Evolutionary conservation across 2,329 filamentous ascomycete genomes (phyloP), one percentile per base, ranked within the genome.

Genomic region (Zalaria obscura): DNA sequence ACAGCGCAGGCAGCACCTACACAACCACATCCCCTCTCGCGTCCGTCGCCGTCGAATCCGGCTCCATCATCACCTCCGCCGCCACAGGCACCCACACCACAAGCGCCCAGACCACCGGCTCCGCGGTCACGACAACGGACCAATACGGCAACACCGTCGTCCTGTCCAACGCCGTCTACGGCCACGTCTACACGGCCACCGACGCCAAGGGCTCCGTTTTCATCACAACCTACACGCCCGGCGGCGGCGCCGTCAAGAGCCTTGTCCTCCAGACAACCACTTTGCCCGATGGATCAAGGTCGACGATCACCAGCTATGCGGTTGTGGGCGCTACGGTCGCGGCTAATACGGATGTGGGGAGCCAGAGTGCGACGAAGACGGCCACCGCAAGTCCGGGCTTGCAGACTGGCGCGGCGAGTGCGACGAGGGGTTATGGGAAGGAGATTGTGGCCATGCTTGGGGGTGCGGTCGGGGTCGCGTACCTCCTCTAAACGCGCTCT

Each of bases 141-240:
- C 44, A 51, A 9, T 51, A 55, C 27, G 67, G 67, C 42, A 52
- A 56, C 39, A 49, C 52, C 18, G 54, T 66, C 35, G 54, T 61
- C 10, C 50, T 62, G 8, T 53, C 56, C 9, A 54, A 47, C 38
- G 52, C 52, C 26, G 48, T 46, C 4, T 39, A 36, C 1, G 65
- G 65, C 38, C 56, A 65, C 36, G 60, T 66, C 18, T 52, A 67
- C 35, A 69, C 67, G 6, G 54, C 55, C 10, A 69, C 65, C 7
- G 55, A 70, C 45, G 52, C 48, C 2, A 25, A 45, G 5, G 67
- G 67, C 25, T 46, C 51, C 32, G 63, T 63, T 3, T 59, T 69
- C 42, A 47, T 66, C 39, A 65, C 67, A 3, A 70, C 67, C 1
- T 68, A 63, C 49, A 68, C 65, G 1, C 67, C 67, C 3, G 55